Base-by-base conservation (phyloP, 495 filamentous ascomycete species). In the Annulohypoxylon moriforme region DNA sequence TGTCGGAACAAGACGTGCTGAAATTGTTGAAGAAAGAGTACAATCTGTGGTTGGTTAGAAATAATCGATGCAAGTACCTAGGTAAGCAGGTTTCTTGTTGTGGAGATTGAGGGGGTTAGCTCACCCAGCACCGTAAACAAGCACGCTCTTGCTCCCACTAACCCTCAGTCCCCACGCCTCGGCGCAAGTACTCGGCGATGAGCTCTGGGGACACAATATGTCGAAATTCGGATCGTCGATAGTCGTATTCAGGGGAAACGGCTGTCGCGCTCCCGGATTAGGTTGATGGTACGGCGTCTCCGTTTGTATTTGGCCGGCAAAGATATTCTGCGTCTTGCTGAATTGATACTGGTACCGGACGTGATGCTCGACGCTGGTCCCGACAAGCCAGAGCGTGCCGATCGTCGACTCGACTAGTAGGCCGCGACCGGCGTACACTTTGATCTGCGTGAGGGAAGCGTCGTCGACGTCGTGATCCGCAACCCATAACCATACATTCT, bases 341-440 rank as follows among this genome's bases (percentile, higher is more conserved):
- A 96, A 83, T 69, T 94, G 90, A 81, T 95, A 97, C 76, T 97
- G 90, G 75, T 94, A 94, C 4, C 93, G 82, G 4, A 85, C 81
- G 74, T 90, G 87, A 71, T 97, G 93, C 79, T 97, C 93, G 75
- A 85, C 76, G 64, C 81, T 77, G 1, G 77, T 80, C 20, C 81
- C 82, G 7, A 80, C 74, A 40, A 92, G 80, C 91, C 91, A 91
- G 40, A 89, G 77, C 2, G 81, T 83, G 27, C 87, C 87, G 34
- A 79, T 46, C 0, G 75, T 76, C 38, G 85, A 86, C 75, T 93
- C 89, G 27, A 90, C 77, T 4, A 90, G 71, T 38, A 93, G 73
- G 1, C 92, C 92, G 24, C 92, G 87, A 10, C 91, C 92, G 6
- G 85, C 82, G 71, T 90, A 93, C 4, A 94, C 72, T 3, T 89